Evolutionary conservation across 2,329 filamentous ascomycete species (phyloP).

Genomic region (Dactylellina drechsleri): DNA sequence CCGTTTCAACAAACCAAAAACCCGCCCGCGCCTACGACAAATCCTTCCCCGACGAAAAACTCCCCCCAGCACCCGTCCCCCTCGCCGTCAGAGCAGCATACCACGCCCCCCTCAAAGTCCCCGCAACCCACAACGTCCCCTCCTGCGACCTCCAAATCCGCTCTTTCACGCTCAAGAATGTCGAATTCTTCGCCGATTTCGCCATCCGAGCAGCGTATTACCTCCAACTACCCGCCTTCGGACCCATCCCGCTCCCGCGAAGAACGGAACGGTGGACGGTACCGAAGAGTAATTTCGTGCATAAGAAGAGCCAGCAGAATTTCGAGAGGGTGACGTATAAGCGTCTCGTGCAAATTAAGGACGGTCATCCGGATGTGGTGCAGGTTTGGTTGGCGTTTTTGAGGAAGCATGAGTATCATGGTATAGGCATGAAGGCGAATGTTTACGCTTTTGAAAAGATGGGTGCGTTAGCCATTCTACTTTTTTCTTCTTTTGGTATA

Average conservation of each 20-base stretch:
- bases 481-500: background rate
- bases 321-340: conserved; percentile 91
- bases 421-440: conserved; percentile 99
- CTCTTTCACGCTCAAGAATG: conserved; percentile 86
- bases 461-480: conserved; percentile 65
- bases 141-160: conserved; percentile 91
- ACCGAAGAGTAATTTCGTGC: conserved; percentile 85
- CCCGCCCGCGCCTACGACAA: conserved; percentile 41
- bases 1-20: conserved; percentile 5
- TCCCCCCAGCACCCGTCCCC: conserved; percentile 69
- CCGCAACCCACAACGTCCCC: conserved; percentile 79
- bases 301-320: conserved; percentile 98
- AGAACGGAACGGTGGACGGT: conserved; percentile 96
- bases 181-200: conserved; percentile 95
- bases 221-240: conserved; percentile 83
- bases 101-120: conserved; percentile 81
- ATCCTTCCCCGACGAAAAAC: conserved; percentile 21
- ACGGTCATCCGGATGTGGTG: conserved; percentile 87
- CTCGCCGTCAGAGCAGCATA: conserved; percentile 86
- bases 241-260: conserved; percentile 84
- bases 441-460: conserved; percentile 86
- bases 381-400: conserved; percentile 92
- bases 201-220: conserved; percentile 94
- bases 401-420: conserved; percentile 90
- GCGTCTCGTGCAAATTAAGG: conserved; percentile 88